These are phyloP conservation scores for Ogataea dorogensis DNA, from an alignment of 805 yeast genomes.

Conservation along the genomic window DNA sequence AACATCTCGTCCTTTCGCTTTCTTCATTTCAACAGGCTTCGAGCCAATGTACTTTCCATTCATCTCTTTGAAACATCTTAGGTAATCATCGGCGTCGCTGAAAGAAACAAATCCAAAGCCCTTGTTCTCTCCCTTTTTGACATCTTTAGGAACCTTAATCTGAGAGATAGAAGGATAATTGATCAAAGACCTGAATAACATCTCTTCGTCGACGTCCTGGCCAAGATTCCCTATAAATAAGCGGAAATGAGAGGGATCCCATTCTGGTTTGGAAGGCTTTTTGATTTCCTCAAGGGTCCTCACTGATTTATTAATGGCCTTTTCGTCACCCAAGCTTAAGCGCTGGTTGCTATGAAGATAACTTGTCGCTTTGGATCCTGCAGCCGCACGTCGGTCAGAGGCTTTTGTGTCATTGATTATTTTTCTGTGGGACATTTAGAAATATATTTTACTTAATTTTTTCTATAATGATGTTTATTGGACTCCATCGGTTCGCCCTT, in stretches of 20 bases:
- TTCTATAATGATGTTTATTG: constrained; percentile 1
- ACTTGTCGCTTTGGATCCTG: constrained; percentile 48
- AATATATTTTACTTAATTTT: not conserved
- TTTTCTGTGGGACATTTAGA: constrained; percentile 5
- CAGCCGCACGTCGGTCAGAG: constrained; percentile 56
- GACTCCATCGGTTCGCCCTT: constrained; percentile 1
- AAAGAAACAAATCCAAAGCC: constrained; percentile 81
- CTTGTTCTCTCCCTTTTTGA: constrained; percentile 45
- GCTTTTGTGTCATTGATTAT: constrained; percentile 32
- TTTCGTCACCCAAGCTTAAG: constrained; percentile 18
- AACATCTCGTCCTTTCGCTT: constrained; percentile 47
- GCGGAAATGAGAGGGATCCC: constrained; percentile 71
- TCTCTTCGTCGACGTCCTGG: constrained; percentile 58
- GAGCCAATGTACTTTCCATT: constrained; percentile 75
- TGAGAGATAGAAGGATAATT: constrained; percentile 53
- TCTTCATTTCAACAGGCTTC: constrained; percentile 66
- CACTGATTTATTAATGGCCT: constrained; percentile 17
- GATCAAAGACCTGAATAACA: constrained; percentile 53
- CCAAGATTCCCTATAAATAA: constrained; percentile 76
- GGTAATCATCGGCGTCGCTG: constrained; percentile 60
- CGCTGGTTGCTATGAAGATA: constrained; percentile 37
- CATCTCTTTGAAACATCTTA: constrained; percentile 70
- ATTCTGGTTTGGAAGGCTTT: constrained; percentile 37
- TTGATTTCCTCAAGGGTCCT: constrained; percentile 21
- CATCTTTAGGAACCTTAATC: constrained; percentile 58